Base-by-base conservation (phyloP, 768 basidiomycete genomes). In the Calocybe indica region DNA sequence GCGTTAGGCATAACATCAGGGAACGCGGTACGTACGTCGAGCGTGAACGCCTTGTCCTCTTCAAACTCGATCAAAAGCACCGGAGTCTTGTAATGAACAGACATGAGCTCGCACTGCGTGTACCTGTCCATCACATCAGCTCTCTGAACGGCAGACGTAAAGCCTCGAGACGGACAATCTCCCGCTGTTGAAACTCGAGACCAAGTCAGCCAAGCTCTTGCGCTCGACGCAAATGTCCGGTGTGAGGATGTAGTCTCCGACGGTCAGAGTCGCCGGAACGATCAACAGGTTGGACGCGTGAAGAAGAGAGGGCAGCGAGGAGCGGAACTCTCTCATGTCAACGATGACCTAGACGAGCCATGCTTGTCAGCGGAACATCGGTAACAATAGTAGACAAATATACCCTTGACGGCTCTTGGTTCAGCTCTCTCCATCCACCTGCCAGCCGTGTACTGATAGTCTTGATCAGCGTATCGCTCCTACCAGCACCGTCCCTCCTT, bases 91-190 rank as follows among this genome's bases (percentile, higher is more conserved):
- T 99, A 98, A 62, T 97, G 88, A 11, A 85, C 85, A 0, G 89
- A 92, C 95, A 99, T 97, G 14, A 91, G 62, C 65, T 98, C 95
- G 68, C 95, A 98, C 60, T 99, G 96, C 0, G 92, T 89, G 62
- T 95, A 96, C 50, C 95, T 98, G 55, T 39, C 11, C 7, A 40
- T 7, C 2, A 34, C 0, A 32, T 52, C 11, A 54, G 44, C 6
- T 22, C 40, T 9, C 31, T 30, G 9, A 2, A 33, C 7, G 7
- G 31, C 33, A 47, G n/a, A 14, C 13, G 42, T 12, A 12, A 34
- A 6, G 47, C 1, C 5, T 33, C 38, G 43, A 32, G 9, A 76
- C 92, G 70, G 55, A 96, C 96, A 99, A 64, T 47, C 96, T 75
- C 11, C 95, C 95, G 57, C 84, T 95, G 48, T 86, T 92, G 63